These are phyloP conservation scores for Castanopsis chinensis DNA, from an alignment of 306 rosid species.

Conservation along the genomic window DNA sequence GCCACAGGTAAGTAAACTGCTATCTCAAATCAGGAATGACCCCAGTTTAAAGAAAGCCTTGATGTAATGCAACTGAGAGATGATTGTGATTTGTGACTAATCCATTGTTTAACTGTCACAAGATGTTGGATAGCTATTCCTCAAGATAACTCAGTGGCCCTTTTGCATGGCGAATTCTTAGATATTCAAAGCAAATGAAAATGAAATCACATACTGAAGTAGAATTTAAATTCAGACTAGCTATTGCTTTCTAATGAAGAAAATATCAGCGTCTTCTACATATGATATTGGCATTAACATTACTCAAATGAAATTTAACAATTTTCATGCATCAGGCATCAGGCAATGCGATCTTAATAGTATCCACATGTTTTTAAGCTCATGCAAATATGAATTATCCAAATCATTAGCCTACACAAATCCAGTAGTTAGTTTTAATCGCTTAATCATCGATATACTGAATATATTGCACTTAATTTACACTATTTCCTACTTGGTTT, in stretches of 20 bases:
- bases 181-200: neutral
- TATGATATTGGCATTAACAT: neutral
- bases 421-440: neutral
- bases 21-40: neutral
- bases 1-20: neutral
- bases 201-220: neutral
- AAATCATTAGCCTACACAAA: neutral
- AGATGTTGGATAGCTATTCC: neutral
- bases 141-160: neutral
- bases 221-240: neutral
- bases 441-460: neutral
- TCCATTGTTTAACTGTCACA: neutral
- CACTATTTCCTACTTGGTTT: neutral
- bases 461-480: neutral
- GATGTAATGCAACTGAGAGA: neutral
- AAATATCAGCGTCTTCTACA: neutral
- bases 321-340: neutral
- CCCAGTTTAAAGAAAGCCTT: neutral
- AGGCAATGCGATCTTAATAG: neutral
- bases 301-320: neutral
- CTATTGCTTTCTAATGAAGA: neutral
- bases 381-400: neutral
- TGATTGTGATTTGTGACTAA: neutral
- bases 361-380: neutral
- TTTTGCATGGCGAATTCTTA: neutral